phyloP scores from a whole-genome alignment of 805 yeast genomes.

The Yarrowia phangngaensis region DNA sequence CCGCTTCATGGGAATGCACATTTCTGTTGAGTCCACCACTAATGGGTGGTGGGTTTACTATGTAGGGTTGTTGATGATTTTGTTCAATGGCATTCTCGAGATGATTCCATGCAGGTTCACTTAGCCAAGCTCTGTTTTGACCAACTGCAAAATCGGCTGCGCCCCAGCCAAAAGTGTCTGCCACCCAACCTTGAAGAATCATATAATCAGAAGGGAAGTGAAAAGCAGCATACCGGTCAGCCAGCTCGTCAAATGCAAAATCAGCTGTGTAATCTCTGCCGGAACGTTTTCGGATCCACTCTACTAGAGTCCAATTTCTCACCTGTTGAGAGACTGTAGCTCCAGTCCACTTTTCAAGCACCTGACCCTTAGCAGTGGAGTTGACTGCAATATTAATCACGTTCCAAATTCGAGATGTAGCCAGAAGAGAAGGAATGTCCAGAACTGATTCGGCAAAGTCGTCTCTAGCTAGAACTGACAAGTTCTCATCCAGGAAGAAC shows the following conservation, averaged over 20 bases:
- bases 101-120: slow-evolving; percentile 41
- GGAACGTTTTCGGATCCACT: slow-evolving; percentile 41
- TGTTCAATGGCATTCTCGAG: slow-evolving; percentile 35
- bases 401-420: slow-evolving; percentile 41
- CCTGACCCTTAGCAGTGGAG: slow-evolving; percentile 33
- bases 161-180: slow-evolving; percentile 37
- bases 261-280: slow-evolving; percentile 42
- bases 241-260: slow-evolving; percentile 41
- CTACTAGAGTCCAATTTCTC: slow-evolving; percentile 40
- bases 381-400: slow-evolving; percentile 37
- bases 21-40: no score
- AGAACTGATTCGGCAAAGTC: slow-evolving; percentile 15
- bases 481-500: slow-evolving; percentile 27
- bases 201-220: slow-evolving; percentile 37
- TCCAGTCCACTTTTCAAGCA: slow-evolving; percentile 39
- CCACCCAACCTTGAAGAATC: slow-evolving; percentile 40
- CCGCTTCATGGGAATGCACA: slow-evolving; percentile 23
- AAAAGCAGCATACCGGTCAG: slow-evolving; percentile 37
- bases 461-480: slow-evolving; percentile 6
- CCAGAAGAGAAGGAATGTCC: slow-evolving; percentile 29
- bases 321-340: slow-evolving; percentile 40
- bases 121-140: slow-evolving; percentile 40
- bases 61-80: slow-evolving; percentile 16
- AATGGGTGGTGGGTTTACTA: slow-evolving; percentile 14
- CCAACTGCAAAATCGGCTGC: slow-evolving; percentile 41